These are phyloP conservation scores for Fusarium sp. DNA, from an alignment of 2,329 filamentous ascomycete genomes.

Conservation along the genomic window DNA sequence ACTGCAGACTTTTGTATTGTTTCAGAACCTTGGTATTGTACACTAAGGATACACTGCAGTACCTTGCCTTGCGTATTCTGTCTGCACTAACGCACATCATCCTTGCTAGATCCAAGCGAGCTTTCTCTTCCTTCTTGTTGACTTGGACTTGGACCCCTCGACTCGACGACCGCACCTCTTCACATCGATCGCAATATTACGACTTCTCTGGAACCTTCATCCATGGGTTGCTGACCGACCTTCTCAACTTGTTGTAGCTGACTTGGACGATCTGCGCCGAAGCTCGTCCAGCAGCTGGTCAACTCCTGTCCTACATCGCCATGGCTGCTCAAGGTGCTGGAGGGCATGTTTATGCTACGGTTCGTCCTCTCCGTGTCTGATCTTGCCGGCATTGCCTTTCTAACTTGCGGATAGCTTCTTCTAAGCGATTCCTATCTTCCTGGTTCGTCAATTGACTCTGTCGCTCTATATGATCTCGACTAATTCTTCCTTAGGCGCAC, in stretches of 20 bases:
- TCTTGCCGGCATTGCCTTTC: neutral
- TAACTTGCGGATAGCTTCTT: slow-evolving; percentile 72
- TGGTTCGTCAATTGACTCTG: slow-evolving; percentile 63
- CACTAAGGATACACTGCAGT: neutral
- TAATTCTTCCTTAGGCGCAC: slow-evolving; percentile 70
- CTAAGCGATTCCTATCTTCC: slow-evolving; percentile 93
- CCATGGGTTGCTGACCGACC: slow-evolving; percentile 40
- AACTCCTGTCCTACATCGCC: slow-evolving; percentile 18
- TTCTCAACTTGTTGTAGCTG: slow-evolving; percentile 33
- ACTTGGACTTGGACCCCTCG: slow-evolving; percentile 12
- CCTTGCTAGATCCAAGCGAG: slow-evolving; percentile 12
- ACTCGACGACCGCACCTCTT: slow-evolving; percentile 32
- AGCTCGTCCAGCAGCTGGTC: slow-evolving; percentile 33
- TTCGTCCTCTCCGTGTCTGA: slow-evolving; percentile 48
- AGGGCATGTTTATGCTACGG: slow-evolving; percentile 65
- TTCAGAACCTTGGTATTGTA: neutral
- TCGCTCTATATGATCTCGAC: neutral
- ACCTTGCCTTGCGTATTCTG: neutral
- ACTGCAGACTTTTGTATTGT: neutral
- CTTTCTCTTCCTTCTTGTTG: slow-evolving; percentile 22
- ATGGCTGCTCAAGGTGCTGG: slow-evolving; percentile 50
- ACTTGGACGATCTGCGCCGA: slow-evolving; percentile 32
- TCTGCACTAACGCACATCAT: slow-evolving; percentile 13
- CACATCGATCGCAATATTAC: slow-evolving; percentile 25
- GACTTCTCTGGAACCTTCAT: slow-evolving; percentile 3